phyloP scores from a whole-genome alignment of 768 basidiomycete genomes.

The Mrakia frigida region DNA sequence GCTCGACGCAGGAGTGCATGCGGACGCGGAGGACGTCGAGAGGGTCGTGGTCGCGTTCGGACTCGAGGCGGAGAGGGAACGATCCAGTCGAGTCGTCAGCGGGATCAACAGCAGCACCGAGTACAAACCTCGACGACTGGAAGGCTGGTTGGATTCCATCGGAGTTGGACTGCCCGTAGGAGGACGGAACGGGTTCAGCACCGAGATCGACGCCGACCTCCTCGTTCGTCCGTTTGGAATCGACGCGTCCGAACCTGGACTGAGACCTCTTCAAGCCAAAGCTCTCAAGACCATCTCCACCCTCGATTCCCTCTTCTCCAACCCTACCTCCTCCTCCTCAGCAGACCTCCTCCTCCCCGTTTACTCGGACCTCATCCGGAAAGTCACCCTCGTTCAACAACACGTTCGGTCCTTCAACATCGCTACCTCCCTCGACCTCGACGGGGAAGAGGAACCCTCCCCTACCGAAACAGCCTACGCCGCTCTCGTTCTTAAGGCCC shows the following conservation, averaged over 20 bases:
- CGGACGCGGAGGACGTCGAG: conserved; percentile 32
- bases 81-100: conserved; percentile 48
- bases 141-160: conserved; percentile 27
- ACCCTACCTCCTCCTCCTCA: background rate
- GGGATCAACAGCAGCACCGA: conserved; percentile 43
- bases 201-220: conserved; percentile 30
- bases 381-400: conserved; percentile 29
- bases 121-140: conserved; percentile 7
- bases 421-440: conserved; percentile 41
- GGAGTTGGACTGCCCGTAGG: conserved; percentile 36
- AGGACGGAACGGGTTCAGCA: conserved; percentile 17
- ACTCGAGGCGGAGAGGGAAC: conserved; percentile 29
- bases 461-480: conserved; percentile 34
- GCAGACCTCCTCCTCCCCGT: background rate
- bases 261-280: conserved; percentile 2
- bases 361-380: conserved; percentile 30
- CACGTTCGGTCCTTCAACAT: conserved; percentile 37
- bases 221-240: conserved; percentile 29
- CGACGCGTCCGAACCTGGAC: conserved; percentile 11
- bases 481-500: conserved; percentile 37
- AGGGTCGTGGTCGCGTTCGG: conserved; percentile 32
- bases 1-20: background rate
- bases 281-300: conserved; percentile 2
- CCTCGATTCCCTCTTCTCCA: conserved; percentile 22
- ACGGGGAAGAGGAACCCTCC: conserved; percentile 36